A percentile compares a stretch with the other conserved stretches of the same genome.
Evolutionary conservation across 2,329 filamentous ascomycete genomes (phyloP).

Genomic region (Ceratocystis alfenasii): DNA sequence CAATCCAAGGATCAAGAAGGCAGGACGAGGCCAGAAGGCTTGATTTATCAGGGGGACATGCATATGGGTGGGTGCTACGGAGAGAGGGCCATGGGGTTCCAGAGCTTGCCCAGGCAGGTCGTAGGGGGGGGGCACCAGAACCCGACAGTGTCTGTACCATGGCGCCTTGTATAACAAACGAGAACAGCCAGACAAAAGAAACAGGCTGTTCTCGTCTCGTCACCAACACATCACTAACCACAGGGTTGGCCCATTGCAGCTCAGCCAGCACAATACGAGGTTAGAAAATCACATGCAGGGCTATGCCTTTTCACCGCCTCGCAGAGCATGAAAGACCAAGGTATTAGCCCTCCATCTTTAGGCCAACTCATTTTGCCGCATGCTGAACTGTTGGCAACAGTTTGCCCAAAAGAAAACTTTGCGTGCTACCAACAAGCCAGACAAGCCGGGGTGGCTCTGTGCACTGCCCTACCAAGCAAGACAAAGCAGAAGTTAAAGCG

Average conservation of each 20-base stretch:
- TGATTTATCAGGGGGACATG: neutral
- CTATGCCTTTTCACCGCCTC: neutral
- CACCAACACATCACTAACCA: too few relatives aligned
- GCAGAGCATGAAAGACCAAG: neutral
- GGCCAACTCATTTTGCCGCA: neutral
- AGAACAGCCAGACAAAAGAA: too few relatives aligned
- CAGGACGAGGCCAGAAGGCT: neutral
- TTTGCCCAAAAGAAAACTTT: neutral
- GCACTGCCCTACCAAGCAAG: neutral
- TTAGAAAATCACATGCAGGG: neutral
- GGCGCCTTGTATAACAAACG: too few relatives aligned
- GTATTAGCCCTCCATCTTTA: neutral
- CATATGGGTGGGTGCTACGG: neutral
- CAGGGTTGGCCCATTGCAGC: neutral
- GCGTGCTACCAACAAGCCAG: neutral
- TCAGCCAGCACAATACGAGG: slow-evolving; percentile 8
- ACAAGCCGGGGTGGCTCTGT: neutral
- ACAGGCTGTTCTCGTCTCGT: too few relatives aligned
- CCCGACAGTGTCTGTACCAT: too few relatives aligned
- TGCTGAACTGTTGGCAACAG: too few relatives aligned
- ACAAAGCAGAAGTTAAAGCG: neutral
- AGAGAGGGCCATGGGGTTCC: neutral
- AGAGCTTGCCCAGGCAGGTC: neutral
- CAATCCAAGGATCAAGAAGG: neutral
- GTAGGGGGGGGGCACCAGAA: too few relatives aligned